Evolutionary conservation across 768 basidiomycete species (phyloP).

Genomic region (Astraeus odoratus): DNA sequence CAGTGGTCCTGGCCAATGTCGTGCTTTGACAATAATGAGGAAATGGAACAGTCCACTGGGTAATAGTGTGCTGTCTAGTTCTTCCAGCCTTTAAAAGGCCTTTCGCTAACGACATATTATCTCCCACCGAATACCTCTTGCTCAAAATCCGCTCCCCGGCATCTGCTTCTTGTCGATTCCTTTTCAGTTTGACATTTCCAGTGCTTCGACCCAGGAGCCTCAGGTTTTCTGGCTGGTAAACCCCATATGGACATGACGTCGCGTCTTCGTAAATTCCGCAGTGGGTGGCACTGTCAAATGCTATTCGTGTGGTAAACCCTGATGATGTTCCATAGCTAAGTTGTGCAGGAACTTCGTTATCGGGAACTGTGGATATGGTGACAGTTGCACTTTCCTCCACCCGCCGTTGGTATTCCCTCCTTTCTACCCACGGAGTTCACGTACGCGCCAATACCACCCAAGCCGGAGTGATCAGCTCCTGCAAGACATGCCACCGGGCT

Average conservation of each 20-base stretch:
- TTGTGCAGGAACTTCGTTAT: constrained; percentile 30
- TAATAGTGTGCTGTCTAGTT: constrained; percentile 26
- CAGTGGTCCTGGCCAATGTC: neutral
- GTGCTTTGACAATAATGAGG: constrained; percentile 11
- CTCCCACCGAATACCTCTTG: constrained; percentile 5
- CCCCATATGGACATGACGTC: constrained; percentile 7
- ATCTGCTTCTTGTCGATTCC: neutral
- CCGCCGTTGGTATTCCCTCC: constrained; percentile 12
- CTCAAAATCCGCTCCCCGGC: neutral
- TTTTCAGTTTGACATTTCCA: neutral
- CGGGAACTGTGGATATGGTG: constrained; percentile 32
- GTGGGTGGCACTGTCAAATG: constrained; percentile 15
- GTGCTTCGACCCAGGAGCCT: no score
- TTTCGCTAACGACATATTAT: constrained; percentile 18
- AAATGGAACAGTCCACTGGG: constrained; percentile 13
- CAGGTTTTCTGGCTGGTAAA: no score
- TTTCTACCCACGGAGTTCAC: constrained; percentile 8
- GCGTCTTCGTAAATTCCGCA: constrained; percentile 24
- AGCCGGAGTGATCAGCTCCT: constrained; percentile 15
- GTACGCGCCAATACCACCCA: constrained; percentile 9
- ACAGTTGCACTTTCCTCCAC: constrained; percentile 34
- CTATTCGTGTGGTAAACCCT: neutral
- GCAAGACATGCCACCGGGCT: neutral
- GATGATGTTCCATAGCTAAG: constrained; percentile 23
- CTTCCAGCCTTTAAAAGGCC: constrained; percentile 24